Base-by-base conservation (phyloP, 805 yeast genomes). In the Metschnikowia gelsemii region DNA sequence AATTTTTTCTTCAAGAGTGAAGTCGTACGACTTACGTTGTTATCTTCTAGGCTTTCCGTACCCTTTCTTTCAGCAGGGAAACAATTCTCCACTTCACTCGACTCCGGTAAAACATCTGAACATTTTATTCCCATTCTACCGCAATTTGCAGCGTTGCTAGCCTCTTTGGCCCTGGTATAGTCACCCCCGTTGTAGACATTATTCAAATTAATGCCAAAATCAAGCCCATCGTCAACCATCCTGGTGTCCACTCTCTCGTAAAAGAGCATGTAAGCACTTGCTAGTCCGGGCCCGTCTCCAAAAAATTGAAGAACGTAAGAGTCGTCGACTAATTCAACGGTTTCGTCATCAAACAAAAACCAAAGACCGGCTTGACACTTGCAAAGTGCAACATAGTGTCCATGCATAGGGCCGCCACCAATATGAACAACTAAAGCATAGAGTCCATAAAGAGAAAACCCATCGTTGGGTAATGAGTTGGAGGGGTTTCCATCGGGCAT, bases 391-490 rank as follows among this genome's bases (percentile, higher is more conserved):
- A 93, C 91, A 61, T 93, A 93, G 60, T 93, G 99, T 0, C 99
- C 99, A 64, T 90, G 96, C 68, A 88, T 89, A 1, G 98, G 97
- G 0, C 98, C 97, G 3, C 96, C 95, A 5, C 99, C 99, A 51
- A 93, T 81, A 58, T 93, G 99, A 8, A 93, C 89, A 9, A 93
- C 93, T 31, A 91, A 82, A 0, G 91, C 87, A 48, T 80, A 84
- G 37, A 93, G 66, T 54, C 90, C 96, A 56, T 89, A 93, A 14
- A 82, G 70, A 8, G 60, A 53, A 39, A 61, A 61, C 22, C 61
- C 63, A 52, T 77, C 78, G 33, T 75, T 53, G 12, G 50, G 49
- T 4, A 31, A 21, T 16, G 43, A 17, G 32, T 36, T 17, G 20
- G 43, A 22, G 5, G 12, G 2, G 4, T n/a, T 19, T 8, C 27